Evolutionary conservation across 2,329 filamentous ascomycete genomes (phyloP), one percentile per base, ranked within the genome.

Genomic region (Colletotrichum neosansevieriae): DNA sequence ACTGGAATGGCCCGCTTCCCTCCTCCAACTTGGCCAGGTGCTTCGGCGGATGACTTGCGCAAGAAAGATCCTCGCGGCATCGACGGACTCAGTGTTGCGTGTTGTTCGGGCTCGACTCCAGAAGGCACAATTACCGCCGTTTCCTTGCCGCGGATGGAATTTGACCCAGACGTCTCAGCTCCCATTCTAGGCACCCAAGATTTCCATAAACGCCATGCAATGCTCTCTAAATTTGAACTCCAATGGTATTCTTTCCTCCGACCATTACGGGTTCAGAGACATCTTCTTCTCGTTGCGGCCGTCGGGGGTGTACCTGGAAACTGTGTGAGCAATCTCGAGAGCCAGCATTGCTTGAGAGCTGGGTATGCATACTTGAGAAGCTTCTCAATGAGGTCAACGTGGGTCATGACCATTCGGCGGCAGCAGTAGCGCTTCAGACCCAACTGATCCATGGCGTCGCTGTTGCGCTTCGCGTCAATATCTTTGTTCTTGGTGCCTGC

Each of bases 391-490:
- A 99, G 86, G 80, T 99, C 96, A 76, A 99, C 96, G 82, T 99
- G 96, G 69, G 96, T 99, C 92, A 99, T 98, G 81, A 99, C 90
- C 96, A 99, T 99, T 77, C 96, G 92, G 75, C 96, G 93, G 85
- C 96, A 99, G 88, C 96, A 99, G 85, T 99, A 99, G 74, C 96
- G 90, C 82, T 94, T 95, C 77, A 97, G 92, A 64, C 94, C 94
- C 60, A 99, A 90, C 78, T 94, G 88, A 81, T 98, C 94, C 92
- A 99, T 97, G 47, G 95, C 96, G 79, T 98, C 94, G 77, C 96
- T 98, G 74, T 76, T 61, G 29, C 29, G 29, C 29, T 45, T 54
- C 17, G n/a, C 53, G 13, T 45, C 45, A 29, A 45, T 50, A 64
- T 54, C 12, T n/a, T 40, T 12, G 21, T 3, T 15, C 34, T 36